These are phyloP conservation scores for Gossypium arboreum DNA, from an alignment of 345 rosid genomes.

Conservation along the genomic window DNA sequence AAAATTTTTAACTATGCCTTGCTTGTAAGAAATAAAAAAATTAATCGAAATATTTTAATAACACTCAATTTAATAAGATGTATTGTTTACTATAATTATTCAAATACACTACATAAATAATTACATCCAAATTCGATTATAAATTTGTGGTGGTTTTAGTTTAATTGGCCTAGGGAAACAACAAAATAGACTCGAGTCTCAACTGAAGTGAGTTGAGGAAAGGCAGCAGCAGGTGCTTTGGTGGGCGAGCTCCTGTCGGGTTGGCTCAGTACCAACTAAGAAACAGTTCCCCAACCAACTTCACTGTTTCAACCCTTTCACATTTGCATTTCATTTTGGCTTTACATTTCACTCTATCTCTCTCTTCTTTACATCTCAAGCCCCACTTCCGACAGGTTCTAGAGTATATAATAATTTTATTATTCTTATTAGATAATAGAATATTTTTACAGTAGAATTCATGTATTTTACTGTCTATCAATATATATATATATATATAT, in stretches of 20 bases:
- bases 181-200: conserved; percentile 22
- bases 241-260: conserved; percentile 77
- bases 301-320: conserved; percentile 2
- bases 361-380: not conserved
- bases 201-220: conserved; percentile 15
- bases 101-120: too few species aligned
- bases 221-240: conserved; percentile 70
- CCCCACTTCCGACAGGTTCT: not conserved
- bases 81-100: too few species aligned
- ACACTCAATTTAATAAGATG: too few species aligned
- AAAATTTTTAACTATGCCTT: too few species aligned
- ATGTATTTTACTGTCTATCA: too few species aligned
- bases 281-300: conserved; percentile 20
- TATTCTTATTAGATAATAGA: too few species aligned
- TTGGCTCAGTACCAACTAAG: conserved; percentile 31
- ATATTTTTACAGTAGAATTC: too few species aligned
- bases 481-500: too few species aligned
- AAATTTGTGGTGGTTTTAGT: not conserved
- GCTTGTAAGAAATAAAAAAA: too few species aligned
- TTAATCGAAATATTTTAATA: too few species aligned
- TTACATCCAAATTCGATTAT: too few species aligned
- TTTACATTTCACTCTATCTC: not conserved
- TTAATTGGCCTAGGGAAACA: conserved; percentile 36
- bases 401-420: not conserved
- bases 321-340: not conserved